Evolutionary conservation across 768 basidiomycete genomes (phyloP), one percentile per base, ranked within the genome.

Genomic region (Pleurotus salmoneostramineus): DNA sequence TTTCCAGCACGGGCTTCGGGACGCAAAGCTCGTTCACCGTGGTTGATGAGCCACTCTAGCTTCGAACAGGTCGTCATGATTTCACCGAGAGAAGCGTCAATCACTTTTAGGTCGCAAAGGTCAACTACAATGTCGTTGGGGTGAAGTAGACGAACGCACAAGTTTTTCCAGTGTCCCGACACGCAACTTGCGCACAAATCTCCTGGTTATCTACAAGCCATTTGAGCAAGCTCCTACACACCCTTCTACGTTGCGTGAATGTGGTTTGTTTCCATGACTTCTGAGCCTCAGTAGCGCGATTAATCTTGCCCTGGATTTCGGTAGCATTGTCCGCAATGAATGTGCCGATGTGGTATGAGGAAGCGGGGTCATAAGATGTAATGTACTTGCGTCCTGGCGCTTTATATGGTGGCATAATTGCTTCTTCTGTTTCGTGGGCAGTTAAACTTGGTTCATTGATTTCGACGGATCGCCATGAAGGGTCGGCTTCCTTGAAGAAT

Each of bases 171-270:
- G 93, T 93, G 71, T 99, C 96, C 34, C 96, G 79, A 68, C 92
- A 93, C 21, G 93, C 93, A 31, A 96, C 89, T 43, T 88, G 79
- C 34, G 93, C 93, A 61, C 94, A 92, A 21, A 76, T 72, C 55
- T 94, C 89, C 74, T 95, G 91, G 65, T 98, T 95, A 61, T 90
- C 87, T 35, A 98, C 86, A 4, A 96, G 77, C 96, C 96, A 99
- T 62, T 90, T 91, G 66, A 94, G 77, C 60, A 99, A 68, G 65
- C 91, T 95, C 50, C 92, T 77, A 66, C 98, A 75, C 43, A 99
- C 90, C 60, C 89, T 83, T 68, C 88, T 79, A 43, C 97, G 79
- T 63, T 95, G 83, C 1, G 80, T 77, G 68, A 95, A 98, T 0
- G 85, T 84, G 14, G 88, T 92, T 6, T 80, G 65, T 15, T 78